Percentiles rank a stretch among this genome's conserved stretches.
phyloP scores from a whole-genome alignment of 2,329 filamentous ascomycete genomes.

The Aspergillus aculeatus region DNA sequence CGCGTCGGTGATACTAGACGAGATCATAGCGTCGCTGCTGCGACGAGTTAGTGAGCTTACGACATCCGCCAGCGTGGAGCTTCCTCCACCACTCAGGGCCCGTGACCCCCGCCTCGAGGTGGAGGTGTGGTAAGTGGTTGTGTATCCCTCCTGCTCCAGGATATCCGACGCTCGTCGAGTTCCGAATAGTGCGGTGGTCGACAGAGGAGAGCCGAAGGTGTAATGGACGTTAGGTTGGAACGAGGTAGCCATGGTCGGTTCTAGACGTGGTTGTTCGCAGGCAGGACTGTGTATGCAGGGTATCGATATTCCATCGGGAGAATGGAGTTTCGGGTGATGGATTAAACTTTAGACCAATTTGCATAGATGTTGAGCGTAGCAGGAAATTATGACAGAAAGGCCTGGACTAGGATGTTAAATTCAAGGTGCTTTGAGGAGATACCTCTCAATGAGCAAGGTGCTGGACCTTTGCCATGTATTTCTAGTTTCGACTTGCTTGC shows the following conservation, averaged over 20 bases:
- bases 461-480: neutral
- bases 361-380: too few relatives aligned
- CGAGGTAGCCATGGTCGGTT: conserved; percentile 16
- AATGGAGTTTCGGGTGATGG: too few relatives aligned
- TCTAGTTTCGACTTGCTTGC: neutral
- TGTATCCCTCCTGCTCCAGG: conserved; percentile 9
- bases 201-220: conserved; percentile 12
- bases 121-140: neutral
- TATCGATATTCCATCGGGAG: too few relatives aligned
- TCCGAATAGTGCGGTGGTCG: conserved; percentile 2
- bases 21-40: conserved; percentile 9
- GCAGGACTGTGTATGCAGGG: neutral
- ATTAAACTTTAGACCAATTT: too few relatives aligned
- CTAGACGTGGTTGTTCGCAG: neutral
- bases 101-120: neutral
- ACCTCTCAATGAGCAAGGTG: neutral
- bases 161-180: conserved; percentile 3
- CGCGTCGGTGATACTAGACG: conserved; percentile 5
- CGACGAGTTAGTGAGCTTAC: conserved; percentile 9
- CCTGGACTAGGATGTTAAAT: too few relatives aligned
- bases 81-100: neutral
- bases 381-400: too few relatives aligned
- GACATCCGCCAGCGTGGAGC: conserved; percentile 10
- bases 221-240: conserved; percentile 17
- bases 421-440: too few relatives aligned